Evolutionary conservation across 2,329 filamentous ascomycete species (phyloP), one percentile per base, ranked within the genome.

Genomic region (Colletotrichum scovillei): DNA sequence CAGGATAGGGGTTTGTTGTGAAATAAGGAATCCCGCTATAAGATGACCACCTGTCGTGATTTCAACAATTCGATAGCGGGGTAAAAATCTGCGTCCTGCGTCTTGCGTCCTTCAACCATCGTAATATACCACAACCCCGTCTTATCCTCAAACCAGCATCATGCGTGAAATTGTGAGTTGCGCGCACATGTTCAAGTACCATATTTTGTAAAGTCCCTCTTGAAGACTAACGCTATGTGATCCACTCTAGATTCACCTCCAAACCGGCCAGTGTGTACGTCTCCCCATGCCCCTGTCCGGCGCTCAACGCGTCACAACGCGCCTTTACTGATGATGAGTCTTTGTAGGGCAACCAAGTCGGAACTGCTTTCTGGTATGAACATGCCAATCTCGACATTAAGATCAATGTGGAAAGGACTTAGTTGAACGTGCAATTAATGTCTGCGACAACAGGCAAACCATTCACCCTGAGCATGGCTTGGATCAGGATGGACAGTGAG

Each of bases 301-400:
- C 6, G 38, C 16, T 30, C 38, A 32, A 16, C n/a, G n/a, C 1
- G 1, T 52, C 53, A 26, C 2, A 32, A 32, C 24, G 24, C 5
- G 7, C 1, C 9, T 2, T 52, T 28, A 46, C 32, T 63, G 26
- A 38, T 76, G 62, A 74, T 77, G 79, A 74, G 75, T 46, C 0
- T 0, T 0, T 66, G 79, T 81, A 98, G 96, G 96, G 97, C 92
- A 98, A 99, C 93, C 97, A 99, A 94, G 97, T 98, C 81, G 97
- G 97, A 95, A 96, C 97, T 90, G 97, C 97, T 87, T 99, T 99
- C 92, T 99, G 97, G 93, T 94, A 87, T 78, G 35, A n/a, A 64
- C 1, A 16, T 12, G 4, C 9, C 16, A 38, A 3, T 42, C 14
- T n/a, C 30, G 28, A 64, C 16, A 19, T 19, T 42, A 1, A 46